phyloP scores from a whole-genome alignment of 805 yeast genomes.

The Maudiozyma barnettii region DNA sequence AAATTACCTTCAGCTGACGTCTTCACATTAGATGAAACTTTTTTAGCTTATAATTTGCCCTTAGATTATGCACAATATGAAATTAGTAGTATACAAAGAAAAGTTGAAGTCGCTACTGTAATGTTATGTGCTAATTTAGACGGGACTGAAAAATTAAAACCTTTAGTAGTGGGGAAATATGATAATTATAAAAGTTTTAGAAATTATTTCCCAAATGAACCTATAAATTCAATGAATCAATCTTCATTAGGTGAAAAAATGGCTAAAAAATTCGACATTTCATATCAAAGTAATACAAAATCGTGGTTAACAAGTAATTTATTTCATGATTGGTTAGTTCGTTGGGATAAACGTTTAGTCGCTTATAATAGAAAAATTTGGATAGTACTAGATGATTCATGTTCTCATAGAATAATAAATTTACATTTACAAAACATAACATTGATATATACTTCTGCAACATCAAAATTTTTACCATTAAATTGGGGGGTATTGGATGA shows the following conservation, averaged over 20 bases:
- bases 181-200: conserved; percentile 38
- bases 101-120: conserved; percentile 39
- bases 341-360: conserved; percentile 47
- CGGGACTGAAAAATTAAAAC: conserved; percentile 54
- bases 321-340: conserved; percentile 52
- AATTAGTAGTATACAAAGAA: conserved; percentile 28
- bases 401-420: conserved; percentile 51
- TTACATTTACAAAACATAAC: conserved; percentile 37
- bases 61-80: conserved; percentile 46
- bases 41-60: conserved; percentile 49
- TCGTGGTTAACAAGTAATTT: conserved; percentile 56
- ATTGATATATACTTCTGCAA: conserved; percentile 32
- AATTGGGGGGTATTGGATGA: conserved; percentile 57
- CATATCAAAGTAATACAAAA: conserved; percentile 50
- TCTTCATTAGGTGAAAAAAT: conserved; percentile 34
- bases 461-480: conserved; percentile 45
- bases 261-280: conserved; percentile 41
- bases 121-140: conserved; percentile 56
- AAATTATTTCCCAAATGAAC: conserved; percentile 27
- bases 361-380: conserved; percentile 43
- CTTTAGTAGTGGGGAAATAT: conserved; percentile 50
- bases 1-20: conserved; percentile 43
- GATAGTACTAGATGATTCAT: conserved; percentile 50
- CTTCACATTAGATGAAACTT: conserved; percentile 53
- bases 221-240: conserved; percentile 20